A percentile compares a stretch with the other conserved stretches of the same genome.
These are phyloP conservation scores for Russula sp. DNA, from an alignment of 768 basidiomycete genomes.

Conservation along the genomic window DNA sequence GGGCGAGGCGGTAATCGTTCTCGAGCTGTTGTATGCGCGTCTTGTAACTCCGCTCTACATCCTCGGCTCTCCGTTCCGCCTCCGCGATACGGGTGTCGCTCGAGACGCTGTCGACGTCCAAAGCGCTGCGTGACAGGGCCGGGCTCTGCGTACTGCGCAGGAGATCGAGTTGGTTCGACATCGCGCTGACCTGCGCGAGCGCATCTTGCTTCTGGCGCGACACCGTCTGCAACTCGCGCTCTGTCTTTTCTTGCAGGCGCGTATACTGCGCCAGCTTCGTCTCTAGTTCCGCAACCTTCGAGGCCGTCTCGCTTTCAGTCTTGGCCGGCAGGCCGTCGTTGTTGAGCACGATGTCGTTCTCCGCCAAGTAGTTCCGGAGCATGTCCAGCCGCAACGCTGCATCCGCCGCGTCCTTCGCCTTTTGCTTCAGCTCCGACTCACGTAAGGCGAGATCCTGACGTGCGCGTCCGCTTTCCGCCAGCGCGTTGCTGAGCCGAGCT, in stretches of 20 bases:
- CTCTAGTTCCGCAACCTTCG: constrained; percentile 70
- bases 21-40: constrained; percentile 83
- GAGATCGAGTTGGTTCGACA: constrained; percentile 64
- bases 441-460: constrained; percentile 63
- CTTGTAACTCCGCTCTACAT: constrained; percentile 74
- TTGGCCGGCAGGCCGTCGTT: constrained; percentile 59
- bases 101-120: constrained; percentile 26
- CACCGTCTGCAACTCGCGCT: constrained; percentile 66
- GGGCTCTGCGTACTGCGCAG: constrained; percentile 56
- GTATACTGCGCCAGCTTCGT: constrained; percentile 66
- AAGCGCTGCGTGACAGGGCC: constrained; percentile 32
- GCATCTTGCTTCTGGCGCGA: constrained; percentile 65
- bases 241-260: constrained; percentile 64
- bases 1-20: constrained; percentile 92
- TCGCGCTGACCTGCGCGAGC: constrained; percentile 58
- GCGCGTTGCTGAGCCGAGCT: constrained; percentile 59
- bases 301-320: constrained; percentile 32
- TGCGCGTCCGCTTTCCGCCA: constrained; percentile 61
- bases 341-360: constrained; percentile 76
- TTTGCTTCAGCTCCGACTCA: constrained; percentile 60
- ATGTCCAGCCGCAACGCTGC: constrained; percentile 67
- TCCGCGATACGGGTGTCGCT: constrained; percentile 50
- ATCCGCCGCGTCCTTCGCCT: constrained; percentile 60
- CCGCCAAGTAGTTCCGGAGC: constrained; percentile 80
- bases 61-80: constrained; percentile 72